These are phyloP conservation scores for Sporothrix euskadiensis DNA, from an alignment of 2,329 filamentous ascomycete genomes.

Conservation along the genomic window DNA sequence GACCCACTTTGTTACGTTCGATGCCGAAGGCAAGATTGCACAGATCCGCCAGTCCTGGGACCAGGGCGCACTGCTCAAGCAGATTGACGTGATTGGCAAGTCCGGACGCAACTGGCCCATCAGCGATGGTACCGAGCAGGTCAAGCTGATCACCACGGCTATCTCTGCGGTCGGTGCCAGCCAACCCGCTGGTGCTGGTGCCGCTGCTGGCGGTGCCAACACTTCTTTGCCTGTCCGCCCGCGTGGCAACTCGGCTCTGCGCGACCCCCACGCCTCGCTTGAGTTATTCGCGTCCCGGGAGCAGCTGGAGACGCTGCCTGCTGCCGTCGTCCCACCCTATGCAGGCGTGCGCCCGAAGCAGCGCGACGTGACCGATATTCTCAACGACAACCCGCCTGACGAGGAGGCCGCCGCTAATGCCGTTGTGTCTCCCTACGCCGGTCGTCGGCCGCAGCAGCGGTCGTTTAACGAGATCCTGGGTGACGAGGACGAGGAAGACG, in stretches of 20 bases:
- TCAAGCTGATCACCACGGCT: conserved; percentile 69
- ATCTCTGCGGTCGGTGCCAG: conserved; percentile 53
- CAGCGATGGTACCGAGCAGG: conserved; percentile 80
- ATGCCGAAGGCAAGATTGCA: conserved; percentile 72
- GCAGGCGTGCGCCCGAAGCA: conserved; percentile 61
- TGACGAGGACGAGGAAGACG: conserved; percentile 46
- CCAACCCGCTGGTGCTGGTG: conserved; percentile 37
- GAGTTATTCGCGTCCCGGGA: conserved; percentile 71
- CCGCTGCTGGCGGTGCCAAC: conserved; percentile 19
- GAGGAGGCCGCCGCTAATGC: conserved; percentile 41
- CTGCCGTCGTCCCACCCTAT: conserved; percentile 60
- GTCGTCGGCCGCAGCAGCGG: conserved; percentile 62
- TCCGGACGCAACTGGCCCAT: conserved; percentile 95
- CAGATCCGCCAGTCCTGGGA: conserved; percentile 95
- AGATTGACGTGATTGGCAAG: conserved; percentile 89
- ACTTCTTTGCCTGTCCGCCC: conserved; percentile 47
- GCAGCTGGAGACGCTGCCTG: conserved; percentile 47
- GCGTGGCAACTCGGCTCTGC: conserved; percentile 54
- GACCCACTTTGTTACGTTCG: conserved; percentile 87
- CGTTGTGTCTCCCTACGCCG: conserved; percentile 51
- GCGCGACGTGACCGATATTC: conserved; percentile 73
- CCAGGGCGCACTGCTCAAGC: conserved; percentile 87
- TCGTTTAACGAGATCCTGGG: conserved; percentile 69
- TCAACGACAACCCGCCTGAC: conserved; percentile 53
- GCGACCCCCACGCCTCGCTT: conserved; percentile 69